These are phyloP conservation scores for Pleurozium schreberi DNA, from an alignment of 225 moss, liverwort and hornwort species.

Conservation along the genomic window DNA sequence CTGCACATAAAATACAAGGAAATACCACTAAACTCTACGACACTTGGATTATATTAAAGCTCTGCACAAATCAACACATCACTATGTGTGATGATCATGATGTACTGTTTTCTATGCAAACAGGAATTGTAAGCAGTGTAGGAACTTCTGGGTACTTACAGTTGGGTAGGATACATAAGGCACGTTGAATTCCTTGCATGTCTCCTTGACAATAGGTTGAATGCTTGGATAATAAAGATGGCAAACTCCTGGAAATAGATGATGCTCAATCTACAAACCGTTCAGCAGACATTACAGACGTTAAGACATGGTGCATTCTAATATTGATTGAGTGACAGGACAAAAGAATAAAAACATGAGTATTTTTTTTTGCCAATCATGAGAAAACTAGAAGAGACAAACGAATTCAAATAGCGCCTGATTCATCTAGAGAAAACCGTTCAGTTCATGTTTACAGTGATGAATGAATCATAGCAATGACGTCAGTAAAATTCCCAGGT, in stretches of 20 bases:
- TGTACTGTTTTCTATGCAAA: not conserved
- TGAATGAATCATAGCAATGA: not conserved
- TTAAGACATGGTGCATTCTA: not conserved
- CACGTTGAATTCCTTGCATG: slow-evolving; percentile 86
- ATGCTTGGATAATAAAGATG: slow-evolving; percentile 88
- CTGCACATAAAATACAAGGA: not conserved
- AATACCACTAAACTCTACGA: not conserved
- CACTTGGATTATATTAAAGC: not conserved
- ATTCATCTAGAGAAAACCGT: not conserved
- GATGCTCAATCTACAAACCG: slow-evolving; percentile 82
- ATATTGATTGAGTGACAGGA: not conserved
- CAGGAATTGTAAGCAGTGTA: not conserved
- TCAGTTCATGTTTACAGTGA: not conserved
- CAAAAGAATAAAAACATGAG: not conserved
- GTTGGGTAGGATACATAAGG: slow-evolving; percentile 74
- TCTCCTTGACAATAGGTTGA: slow-evolving; percentile 89
- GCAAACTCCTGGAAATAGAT: slow-evolving; percentile 85
- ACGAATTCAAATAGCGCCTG: not conserved
- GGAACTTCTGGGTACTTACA: slow-evolving; percentile 29
- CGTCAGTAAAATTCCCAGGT: not conserved
- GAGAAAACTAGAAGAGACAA: not conserved
- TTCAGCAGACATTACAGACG: not conserved
- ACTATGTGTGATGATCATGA: not conserved
- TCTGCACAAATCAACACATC: not conserved
- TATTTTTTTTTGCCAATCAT: not conserved